Evolutionary conservation across 805 yeast species (phyloP).

Genomic region (Yamadazyma takamatsuzukensis): DNA sequence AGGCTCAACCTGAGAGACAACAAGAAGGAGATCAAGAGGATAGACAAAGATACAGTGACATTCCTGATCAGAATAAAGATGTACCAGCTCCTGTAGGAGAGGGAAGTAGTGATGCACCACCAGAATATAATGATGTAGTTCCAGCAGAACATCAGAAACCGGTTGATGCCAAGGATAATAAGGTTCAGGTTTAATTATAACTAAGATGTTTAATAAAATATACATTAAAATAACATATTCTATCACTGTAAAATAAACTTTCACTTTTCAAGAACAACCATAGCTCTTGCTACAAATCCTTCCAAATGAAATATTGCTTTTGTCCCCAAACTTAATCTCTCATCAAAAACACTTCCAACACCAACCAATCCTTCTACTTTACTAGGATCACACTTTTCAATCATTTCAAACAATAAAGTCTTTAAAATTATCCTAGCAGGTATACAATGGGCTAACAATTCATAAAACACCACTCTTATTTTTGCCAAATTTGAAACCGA

Average conservation of each 20-base stretch:
- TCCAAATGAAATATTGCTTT: conserved; percentile 93
- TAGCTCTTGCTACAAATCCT: conserved; percentile 85
- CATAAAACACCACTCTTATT: conserved; percentile 70
- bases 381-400: conserved; percentile 21
- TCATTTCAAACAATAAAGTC: conserved; percentile 44
- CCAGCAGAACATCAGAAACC: conserved; percentile 1
- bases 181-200: conserved; percentile 25
- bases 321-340: conserved; percentile 77
- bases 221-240: no score
- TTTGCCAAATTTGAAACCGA: conserved; percentile 60
- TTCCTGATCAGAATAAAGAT: neutral
- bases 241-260: conserved; percentile 1
- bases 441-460: conserved; percentile 86
- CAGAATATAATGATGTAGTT: conserved; percentile 10
- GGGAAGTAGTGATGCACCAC: conserved; percentile 10
- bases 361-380: conserved; percentile 49
- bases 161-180: conserved; percentile 22
- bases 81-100: neutral
- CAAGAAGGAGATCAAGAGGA: conserved; percentile 7
- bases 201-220: no score
- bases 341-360: conserved; percentile 70
- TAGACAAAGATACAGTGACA: conserved; percentile 3
- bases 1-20: conserved; percentile 2
- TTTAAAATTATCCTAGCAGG: conserved; percentile 83
- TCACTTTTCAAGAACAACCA: conserved; percentile 85